These are phyloP conservation scores for Phialophora verrucosa DNA, from an alignment of 2,329 filamentous ascomycete genomes.

Conservation along the genomic window DNA sequence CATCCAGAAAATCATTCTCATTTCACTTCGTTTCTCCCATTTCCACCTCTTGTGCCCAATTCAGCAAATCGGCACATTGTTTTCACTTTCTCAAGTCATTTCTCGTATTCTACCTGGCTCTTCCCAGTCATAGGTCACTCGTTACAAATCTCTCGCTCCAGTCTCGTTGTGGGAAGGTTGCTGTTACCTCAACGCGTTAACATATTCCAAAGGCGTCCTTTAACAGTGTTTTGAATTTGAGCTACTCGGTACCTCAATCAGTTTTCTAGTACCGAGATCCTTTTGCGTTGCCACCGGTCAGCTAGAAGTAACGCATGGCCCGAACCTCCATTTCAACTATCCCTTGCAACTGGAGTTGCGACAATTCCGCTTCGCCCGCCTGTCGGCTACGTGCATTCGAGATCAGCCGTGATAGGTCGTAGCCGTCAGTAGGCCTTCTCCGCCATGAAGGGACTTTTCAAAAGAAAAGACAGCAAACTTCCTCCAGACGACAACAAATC, in stretches of 20 bases:
- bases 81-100: conserved; percentile 5
- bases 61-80: conserved; percentile 1
- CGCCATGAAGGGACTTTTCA: conserved; percentile 56
- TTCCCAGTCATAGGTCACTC: conserved; percentile 4
- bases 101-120: conserved; percentile 14
- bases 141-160: conserved; percentile 2
- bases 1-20: background rate
- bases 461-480: conserved; percentile 53
- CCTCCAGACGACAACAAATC: conserved; percentile 27
- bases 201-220: background rate
- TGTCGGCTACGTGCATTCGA: conserved; percentile 26
- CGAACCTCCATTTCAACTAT: conserved; percentile 1
- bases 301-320: conserved; percentile 7
- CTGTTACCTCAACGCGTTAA: background rate
- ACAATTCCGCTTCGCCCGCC: conserved; percentile 8
- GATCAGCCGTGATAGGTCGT: conserved; percentile 14
- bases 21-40: conserved; percentile 2
- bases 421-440: conserved; percentile 31
- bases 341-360: conserved; percentile 25
- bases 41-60: background rate
- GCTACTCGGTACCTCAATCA: background rate
- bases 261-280: background rate
- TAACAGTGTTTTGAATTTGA: background rate
- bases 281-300: background rate
- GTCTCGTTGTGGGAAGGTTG: conserved; percentile 4